These are phyloP conservation scores for Simplicillium sp. DNA, from an alignment of 2,329 filamentous ascomycete genomes.

Conservation along the genomic window DNA sequence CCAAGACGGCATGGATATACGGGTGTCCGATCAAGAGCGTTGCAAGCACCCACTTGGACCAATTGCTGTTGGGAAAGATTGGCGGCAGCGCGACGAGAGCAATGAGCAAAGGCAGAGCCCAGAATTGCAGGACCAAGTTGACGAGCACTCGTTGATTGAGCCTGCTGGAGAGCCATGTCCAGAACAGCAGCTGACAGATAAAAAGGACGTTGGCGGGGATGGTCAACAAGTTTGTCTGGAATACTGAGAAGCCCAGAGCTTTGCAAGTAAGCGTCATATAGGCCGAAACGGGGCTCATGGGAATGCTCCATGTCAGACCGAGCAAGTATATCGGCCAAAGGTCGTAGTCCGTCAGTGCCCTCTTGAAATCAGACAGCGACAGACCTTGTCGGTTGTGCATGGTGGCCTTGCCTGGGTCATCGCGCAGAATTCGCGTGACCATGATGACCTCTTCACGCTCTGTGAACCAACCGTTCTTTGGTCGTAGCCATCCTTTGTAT, in stretches of 20 bases:
- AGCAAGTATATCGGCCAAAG: conserved; percentile 45
- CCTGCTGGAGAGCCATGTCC: conserved; percentile 32
- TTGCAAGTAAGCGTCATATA: conserved; percentile 35
- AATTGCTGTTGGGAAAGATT: neutral
- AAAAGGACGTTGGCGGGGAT: conserved; percentile 22
- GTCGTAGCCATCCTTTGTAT: conserved; percentile 31
- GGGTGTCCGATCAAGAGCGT: conserved; percentile 15
- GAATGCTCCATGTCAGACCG: conserved; percentile 28
- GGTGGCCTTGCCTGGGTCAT: conserved; percentile 44
- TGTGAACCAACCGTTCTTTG: conserved; percentile 42
- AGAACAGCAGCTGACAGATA: conserved; percentile 24
- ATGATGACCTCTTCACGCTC: conserved; percentile 48
- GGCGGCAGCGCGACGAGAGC: neutral
- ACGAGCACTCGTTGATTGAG: conserved; percentile 21
- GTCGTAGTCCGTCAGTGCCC: conserved; percentile 40
- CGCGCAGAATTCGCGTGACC: conserved; percentile 43
- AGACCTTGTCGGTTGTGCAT: conserved; percentile 47
- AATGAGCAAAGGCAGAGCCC: neutral
- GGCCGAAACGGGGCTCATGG: neutral
- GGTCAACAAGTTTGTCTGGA: conserved; percentile 38
- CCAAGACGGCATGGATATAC: conserved; percentile 32
- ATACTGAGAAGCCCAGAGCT: conserved; percentile 34
- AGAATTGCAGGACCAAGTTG: neutral
- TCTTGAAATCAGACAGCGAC: conserved; percentile 33
- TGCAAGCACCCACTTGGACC: neutral